Conservation (phyloP, 768 basidiomycete species). For the Mycena venus region DNA sequence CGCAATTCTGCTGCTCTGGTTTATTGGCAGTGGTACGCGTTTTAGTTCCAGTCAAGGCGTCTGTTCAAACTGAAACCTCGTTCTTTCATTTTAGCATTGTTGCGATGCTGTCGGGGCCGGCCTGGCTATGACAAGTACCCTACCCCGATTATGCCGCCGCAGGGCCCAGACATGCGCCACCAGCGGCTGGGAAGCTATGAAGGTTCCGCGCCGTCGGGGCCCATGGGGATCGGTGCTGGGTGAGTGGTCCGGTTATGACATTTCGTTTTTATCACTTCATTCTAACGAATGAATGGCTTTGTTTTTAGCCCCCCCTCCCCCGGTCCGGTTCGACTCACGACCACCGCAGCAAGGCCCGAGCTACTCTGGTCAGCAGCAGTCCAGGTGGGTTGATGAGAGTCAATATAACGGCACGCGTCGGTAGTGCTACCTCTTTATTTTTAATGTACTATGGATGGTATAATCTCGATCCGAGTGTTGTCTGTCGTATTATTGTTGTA, state of each 20-base stretch:
- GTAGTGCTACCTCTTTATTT: slow-evolving; percentile 1
- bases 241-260: background rate
- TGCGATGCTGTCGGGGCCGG: slow-evolving; percentile 27
- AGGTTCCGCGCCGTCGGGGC: background rate
- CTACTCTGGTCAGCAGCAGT: background rate
- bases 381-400: slow-evolving; percentile 18
- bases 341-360: background rate
- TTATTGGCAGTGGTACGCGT: slow-evolving; percentile 56
- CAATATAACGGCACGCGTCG: slow-evolving; percentile 20
- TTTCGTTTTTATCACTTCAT: background rate
- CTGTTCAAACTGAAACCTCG: background rate
- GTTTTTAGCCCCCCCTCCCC: background rate
- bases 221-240: slow-evolving; percentile 9
- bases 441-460: background rate
- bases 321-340: background rate
- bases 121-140: slow-evolving; percentile 8
- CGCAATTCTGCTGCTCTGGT: slow-evolving; percentile 69
- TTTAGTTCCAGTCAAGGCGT: background rate
- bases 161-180: slow-evolving; percentile 14
- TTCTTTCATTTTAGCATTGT: slow-evolving; percentile 7
- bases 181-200: slow-evolving; percentile 25
- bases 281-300: background rate
- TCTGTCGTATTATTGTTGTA: background rate
- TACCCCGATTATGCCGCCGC: background rate
- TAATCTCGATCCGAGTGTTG: background rate